Evolutionary conservation across 106 monocot genomes (phyloP), one percentile per base, ranked within the genome.

Genomic region (Phalaenopsis aphrodite): DNA sequence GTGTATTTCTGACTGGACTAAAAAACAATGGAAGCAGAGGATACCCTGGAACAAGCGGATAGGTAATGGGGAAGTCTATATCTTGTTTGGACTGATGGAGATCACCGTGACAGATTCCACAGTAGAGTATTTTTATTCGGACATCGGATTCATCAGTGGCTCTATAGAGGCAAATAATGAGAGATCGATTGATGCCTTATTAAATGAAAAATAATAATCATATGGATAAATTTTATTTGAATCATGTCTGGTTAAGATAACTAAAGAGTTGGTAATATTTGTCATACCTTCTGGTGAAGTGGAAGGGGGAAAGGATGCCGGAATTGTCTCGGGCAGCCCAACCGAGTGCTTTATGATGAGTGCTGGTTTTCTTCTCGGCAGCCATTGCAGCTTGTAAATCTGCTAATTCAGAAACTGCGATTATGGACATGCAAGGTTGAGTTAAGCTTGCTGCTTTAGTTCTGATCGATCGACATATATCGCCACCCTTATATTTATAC

Each of bases 91-190:
- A 18, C 81, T 45, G 39, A 80, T 88, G 91, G 52, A 91, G 81
- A 77, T 91, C 91, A 17, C 83, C 72, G 81, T 91, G 91, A 79
- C 88, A 91, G 18, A 91, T 87, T 10, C 90, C 90, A 43, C 90
- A 91, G 81, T 80, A 91, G 7, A 84, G 78, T 2, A 91, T 84
- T 84, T 91, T 88, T 42, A 91, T 82, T 41, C 79, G 79, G 15
- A 90, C 90, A 52, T 90, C 90, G 19, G 37, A n/a, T 9, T 74
- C 74, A 1, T 19, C 74, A 1, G 19, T 43, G 12, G 15, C 74
- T 38, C 74, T 74, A 18, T 7, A 42, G 14, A 14, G 52, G 2
- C 12, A 52, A 9, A 9, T 8, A 48, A 48, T 48, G 9, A 7
- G 9, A 1, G 48, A 48, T 45, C 43, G 45, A 45, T 45, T 45